phyloP scores from a whole-genome alignment of 768 basidiomycete species.

The Pholiota molesta region DNA sequence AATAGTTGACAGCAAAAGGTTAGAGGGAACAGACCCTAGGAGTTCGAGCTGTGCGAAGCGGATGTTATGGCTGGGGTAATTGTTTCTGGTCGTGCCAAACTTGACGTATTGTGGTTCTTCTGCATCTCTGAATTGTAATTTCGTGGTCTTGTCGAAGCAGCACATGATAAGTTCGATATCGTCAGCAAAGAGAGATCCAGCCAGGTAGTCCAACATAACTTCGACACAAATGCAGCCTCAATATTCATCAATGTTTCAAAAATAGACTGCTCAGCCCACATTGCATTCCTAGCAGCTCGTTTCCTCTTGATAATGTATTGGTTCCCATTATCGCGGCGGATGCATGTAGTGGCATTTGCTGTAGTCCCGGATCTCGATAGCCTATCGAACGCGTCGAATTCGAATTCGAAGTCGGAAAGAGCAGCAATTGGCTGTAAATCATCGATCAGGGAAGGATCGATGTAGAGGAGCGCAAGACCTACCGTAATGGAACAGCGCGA shows the following conservation, averaged over 20 bases:
- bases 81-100: slow-evolving; percentile 25
- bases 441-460: neutral
- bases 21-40: slow-evolving; percentile 26
- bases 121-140: slow-evolving; percentile 43
- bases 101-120: slow-evolving; percentile 46
- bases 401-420: slow-evolving; percentile 39
- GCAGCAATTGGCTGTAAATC: slow-evolving; percentile 21
- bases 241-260: slow-evolving; percentile 38
- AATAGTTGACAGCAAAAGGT: neutral
- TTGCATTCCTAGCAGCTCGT: slow-evolving; percentile 19
- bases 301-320: slow-evolving; percentile 35
- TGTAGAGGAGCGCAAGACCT: neutral
- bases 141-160: slow-evolving; percentile 51
- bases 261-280: slow-evolving; percentile 36
- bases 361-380: slow-evolving; percentile 9
- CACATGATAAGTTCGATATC: slow-evolving; percentile 44
- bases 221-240: slow-evolving; percentile 40
- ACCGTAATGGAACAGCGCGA: slow-evolving; percentile 22
- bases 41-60: slow-evolving; percentile 35
- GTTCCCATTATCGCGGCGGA: slow-evolving; percentile 32
- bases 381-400: slow-evolving; percentile 15
- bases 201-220: slow-evolving; percentile 41
- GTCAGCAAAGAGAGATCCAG: slow-evolving; percentile 41
- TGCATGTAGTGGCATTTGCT: slow-evolving; percentile 12
- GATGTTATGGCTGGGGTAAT: no score